Evolutionary conservation across 768 basidiomycete genomes (phyloP).

Genomic region (Suillus tomentosus): DNA sequence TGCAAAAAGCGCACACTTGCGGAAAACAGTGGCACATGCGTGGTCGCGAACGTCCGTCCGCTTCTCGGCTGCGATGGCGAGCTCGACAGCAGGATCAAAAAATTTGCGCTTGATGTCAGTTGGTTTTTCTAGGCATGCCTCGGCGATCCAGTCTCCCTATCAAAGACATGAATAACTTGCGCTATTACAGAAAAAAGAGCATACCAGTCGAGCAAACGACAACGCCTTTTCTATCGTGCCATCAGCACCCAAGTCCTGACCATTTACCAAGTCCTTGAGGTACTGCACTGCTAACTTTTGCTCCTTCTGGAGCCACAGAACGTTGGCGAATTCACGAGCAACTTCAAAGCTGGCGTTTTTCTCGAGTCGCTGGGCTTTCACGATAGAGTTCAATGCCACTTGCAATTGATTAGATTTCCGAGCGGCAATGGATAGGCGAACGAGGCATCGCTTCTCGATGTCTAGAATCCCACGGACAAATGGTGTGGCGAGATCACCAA

Average conservation of each 20-base stretch:
- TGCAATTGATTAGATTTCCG: slow-evolving; percentile 69
- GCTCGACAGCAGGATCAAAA: slow-evolving; percentile 63
- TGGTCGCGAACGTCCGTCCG: slow-evolving; percentile 20
- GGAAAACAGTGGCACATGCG: slow-evolving; percentile 63
- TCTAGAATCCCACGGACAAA: slow-evolving; percentile 51
- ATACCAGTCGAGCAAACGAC: slow-evolving; percentile 66
- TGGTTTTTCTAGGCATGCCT: slow-evolving; percentile 82
- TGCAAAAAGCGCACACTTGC: slow-evolving; percentile 86
- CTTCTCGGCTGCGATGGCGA: slow-evolving; percentile 31
- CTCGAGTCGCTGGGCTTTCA: slow-evolving; percentile 70
- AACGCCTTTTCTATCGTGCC: slow-evolving; percentile 38
- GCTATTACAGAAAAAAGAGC: slow-evolving; percentile 21
- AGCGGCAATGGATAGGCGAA: slow-evolving; percentile 72
- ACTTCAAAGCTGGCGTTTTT: slow-evolving; percentile 49
- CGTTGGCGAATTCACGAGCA: slow-evolving; percentile 82
- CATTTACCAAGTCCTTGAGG: slow-evolving; percentile 45
- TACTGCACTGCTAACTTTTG: slow-evolving; percentile 80
- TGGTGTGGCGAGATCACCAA: slow-evolving; percentile 68
- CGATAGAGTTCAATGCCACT: slow-evolving; percentile 83
- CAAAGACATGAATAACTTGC: slow-evolving; percentile 6
- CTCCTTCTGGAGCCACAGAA: slow-evolving; percentile 88
- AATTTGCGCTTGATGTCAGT: slow-evolving; percentile 66
- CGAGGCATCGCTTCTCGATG: slow-evolving; percentile 69
- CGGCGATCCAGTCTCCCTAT: slow-evolving; percentile 89
- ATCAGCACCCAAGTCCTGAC: slow-evolving; percentile 18